Conservation (phyloP, 148 eudicot genomes). For the Dysphania ambrosioides region DNA sequence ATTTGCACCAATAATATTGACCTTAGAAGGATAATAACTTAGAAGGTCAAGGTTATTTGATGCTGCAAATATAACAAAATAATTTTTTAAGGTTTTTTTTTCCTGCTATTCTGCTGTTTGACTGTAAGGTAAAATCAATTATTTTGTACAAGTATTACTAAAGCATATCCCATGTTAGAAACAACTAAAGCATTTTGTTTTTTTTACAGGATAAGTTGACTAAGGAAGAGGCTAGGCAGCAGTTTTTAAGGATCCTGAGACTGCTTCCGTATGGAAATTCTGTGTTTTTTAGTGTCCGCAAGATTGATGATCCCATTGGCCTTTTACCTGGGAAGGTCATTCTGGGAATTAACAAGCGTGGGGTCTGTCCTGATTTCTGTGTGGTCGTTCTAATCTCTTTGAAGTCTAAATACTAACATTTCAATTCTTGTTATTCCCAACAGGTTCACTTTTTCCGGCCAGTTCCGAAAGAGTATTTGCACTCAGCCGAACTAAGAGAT, state of each 20-base stretch:
- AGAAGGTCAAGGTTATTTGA: not conserved
- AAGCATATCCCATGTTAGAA: not conserved
- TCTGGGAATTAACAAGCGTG: constrained; percentile 93
- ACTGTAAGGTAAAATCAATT: not conserved
- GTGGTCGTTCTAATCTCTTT: not conserved
- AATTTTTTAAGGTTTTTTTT: not conserved
- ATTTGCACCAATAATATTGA: not conserved
- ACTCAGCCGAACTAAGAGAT: constrained; percentile 94
- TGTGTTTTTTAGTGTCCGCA: constrained; percentile 93
- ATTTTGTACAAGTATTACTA: not conserved
- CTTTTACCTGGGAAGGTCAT: constrained; percentile 90
- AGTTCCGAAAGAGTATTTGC: constrained; percentile 94
- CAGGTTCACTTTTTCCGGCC: constrained; percentile 99
- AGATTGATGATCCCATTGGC: constrained; percentile 99
- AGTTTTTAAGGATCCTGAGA: constrained; percentile 77
- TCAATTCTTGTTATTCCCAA: not conserved
- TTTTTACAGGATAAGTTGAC: constrained; percentile 69
- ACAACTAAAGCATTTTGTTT: constrained; percentile 1
- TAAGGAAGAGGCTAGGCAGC: constrained; percentile 97
- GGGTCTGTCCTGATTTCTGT: constrained; percentile 38
- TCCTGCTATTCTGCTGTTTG: not conserved
- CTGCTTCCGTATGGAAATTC: constrained; percentile 94
- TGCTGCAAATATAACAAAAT: not conserved
- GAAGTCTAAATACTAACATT: not conserved
- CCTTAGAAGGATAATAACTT: not conserved